Conservation (phyloP, 2,329 filamentous ascomycete genomes). For the Curvularia sp. region DNA sequence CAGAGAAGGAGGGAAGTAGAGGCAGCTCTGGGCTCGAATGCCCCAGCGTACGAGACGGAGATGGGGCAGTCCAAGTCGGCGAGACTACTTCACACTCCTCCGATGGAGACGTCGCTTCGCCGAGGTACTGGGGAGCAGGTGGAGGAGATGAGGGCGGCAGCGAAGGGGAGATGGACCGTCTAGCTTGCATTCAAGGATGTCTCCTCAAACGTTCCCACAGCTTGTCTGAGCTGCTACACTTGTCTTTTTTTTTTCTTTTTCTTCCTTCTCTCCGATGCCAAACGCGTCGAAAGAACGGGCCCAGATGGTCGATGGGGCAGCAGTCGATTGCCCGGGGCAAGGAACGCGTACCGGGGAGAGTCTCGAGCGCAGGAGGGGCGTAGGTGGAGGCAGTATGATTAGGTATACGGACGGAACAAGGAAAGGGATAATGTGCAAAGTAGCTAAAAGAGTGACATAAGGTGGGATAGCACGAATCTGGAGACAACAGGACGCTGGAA, state of each 20-base stretch:
- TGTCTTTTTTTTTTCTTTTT: neutral
- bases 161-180: constrained; percentile 45
- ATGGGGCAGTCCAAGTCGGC: constrained; percentile 50
- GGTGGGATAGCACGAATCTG: constrained; percentile 39
- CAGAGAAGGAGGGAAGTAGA: constrained; percentile 45
- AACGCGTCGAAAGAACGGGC: constrained; percentile 30
- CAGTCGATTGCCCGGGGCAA: constrained; percentile 14
- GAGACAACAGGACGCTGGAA: constrained; percentile 39
- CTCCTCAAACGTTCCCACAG: constrained; percentile 22
- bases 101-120: constrained; percentile 32
- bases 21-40: constrained; percentile 54
- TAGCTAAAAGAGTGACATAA: constrained; percentile 52
- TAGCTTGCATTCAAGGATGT: constrained; percentile 52
- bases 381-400: constrained; percentile 38
- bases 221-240: constrained; percentile 30
- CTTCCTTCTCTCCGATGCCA: constrained; percentile 23
- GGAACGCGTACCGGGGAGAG: constrained; percentile 22
- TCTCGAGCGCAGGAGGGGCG: constrained; percentile 27
- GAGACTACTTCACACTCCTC: constrained; percentile 39
- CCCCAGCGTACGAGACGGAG: constrained; percentile 51
- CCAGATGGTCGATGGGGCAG: constrained; percentile 15
- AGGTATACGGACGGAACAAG: constrained; percentile 46
- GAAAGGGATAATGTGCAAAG: constrained; percentile 36
- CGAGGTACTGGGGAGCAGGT: constrained; percentile 36
- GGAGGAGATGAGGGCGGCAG: constrained; percentile 48